Conservation (phyloP, 768 basidiomycete genomes). For the Cyclocybe cylindracea region DNA sequence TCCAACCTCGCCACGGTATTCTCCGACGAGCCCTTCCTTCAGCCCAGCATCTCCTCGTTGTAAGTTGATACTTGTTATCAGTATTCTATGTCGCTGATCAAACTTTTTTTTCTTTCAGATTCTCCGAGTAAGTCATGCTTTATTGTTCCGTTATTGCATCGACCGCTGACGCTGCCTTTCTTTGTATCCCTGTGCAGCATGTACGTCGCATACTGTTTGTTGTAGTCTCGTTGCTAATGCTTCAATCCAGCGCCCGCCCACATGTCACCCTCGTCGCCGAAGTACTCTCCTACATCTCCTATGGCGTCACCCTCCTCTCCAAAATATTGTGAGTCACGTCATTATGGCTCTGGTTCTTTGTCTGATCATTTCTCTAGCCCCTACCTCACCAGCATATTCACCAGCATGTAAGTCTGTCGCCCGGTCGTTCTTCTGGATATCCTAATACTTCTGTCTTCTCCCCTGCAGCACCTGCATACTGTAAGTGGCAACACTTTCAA, state of each 20-base stretch:
- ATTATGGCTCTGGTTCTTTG: background rate
- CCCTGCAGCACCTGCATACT: slow-evolving; percentile 70
- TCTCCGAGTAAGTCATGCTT: slow-evolving; percentile 68
- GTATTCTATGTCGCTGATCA: slow-evolving; percentile 15
- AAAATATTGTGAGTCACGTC: slow-evolving; percentile 75
- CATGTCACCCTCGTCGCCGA: slow-evolving; percentile 88
- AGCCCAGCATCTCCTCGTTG: slow-evolving; percentile 92
- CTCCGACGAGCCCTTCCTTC: slow-evolving; percentile 89
- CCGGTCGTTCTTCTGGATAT: background rate
- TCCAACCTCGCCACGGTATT: slow-evolving; percentile 88
- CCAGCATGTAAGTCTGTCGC: slow-evolving; percentile 69
- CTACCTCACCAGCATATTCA: slow-evolving; percentile 86
- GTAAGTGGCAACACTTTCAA: slow-evolving; percentile 39
- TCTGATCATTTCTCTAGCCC: slow-evolving; percentile 47
- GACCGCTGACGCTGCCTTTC: background rate
- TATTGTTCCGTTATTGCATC: background rate
- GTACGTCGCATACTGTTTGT: background rate
- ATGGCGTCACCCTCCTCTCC: slow-evolving; percentile 87
- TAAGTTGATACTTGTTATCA: slow-evolving; percentile 39
- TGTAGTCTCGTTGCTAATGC: slow-evolving; percentile 5
- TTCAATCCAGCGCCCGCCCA: slow-evolving; percentile 66
- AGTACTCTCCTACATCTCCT: slow-evolving; percentile 95
- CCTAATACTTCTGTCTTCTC: slow-evolving; percentile 1
- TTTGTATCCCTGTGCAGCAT: no score
- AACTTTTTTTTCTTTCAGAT: slow-evolving; percentile 43